Base-by-base conservation (phyloP, 352 stramenopile genomes). In the Phytopythium boreale region DNA sequence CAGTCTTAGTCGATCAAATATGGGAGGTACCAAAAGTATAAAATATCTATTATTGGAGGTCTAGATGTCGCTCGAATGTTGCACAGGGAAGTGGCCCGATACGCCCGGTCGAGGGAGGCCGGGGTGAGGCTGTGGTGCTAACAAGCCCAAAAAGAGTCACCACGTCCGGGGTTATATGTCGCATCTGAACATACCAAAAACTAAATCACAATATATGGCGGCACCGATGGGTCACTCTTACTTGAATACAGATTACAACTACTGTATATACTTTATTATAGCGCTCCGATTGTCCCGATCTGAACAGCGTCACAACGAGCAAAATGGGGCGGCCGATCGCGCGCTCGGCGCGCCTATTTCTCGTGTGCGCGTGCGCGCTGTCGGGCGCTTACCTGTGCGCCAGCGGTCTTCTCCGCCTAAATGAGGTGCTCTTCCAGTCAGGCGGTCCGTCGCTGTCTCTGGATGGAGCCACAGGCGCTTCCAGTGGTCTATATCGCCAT, bases 341-440 rank as follows among this genome's bases (percentile, higher is more conserved):
- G 26, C 49, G 17, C 20, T 10, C 9, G n/a, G 9, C n/a, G 46
- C 2, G 60, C 29, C 55, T 80, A 36, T 59, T 69, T 53, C 51
- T 84, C 56, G 66, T 88, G 50, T 80, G 76, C 55, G 20, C 70
- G 19, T 69, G 63, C 39, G 79, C 76, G n/a, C 66, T 72, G 4
- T 6, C 77, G 8, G 79, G 79, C 22, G 72, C 73, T 22, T 82
- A 86, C 67, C 66, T 88, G 57, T 74, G 71, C 63, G 72, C 80
- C 9, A 82, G 79, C 9, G 81, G 81, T 2, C 66, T 90, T n/a
- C 58, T 90, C 12, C 75, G 77, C 1, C 77, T 90, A 8, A 71
- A 88, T 59, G 72, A 88, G 51, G 75, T 87, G 20, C 79, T 88
- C 58, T 71, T 70, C 39, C 77, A 84, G 12, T 47, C 60, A 0